Base-by-base conservation (phyloP, 352 stramenopile genomes). In the Phytophthora syringae region DNA sequence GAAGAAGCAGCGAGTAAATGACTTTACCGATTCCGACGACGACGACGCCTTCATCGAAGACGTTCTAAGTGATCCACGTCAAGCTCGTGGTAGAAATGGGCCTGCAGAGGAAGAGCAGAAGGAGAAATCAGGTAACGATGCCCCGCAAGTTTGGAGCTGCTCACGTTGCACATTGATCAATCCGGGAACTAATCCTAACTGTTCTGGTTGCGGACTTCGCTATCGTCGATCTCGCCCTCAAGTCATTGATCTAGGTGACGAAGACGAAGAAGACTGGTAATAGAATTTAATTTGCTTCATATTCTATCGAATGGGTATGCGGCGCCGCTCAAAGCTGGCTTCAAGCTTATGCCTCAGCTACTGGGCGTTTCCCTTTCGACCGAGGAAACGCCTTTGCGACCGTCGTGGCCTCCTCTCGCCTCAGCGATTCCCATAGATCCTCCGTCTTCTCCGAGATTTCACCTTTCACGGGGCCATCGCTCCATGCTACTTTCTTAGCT, bases 141-240 rank as follows among this genome's bases (percentile, higher is more conserved):
- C 63, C 50, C 36, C 48, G 20, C 42, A 49, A 44, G 51, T 59
- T 11, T 96, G 86, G 86, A 91, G 70, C 57, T 96, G 88, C 55
- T 81, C 64, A 40, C 81, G 88, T 34, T 96, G 88, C 61, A 96
- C 86, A 10, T 72, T 96, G 57, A 73, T 85, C 44, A 96, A 96
- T 48, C 73, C 81, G 15, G 51, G 72, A 22, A 75, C 63, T 7
- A 86, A 71, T 40, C 66, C 89, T 24, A 78, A 73, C 28, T 96
- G 88, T 50, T 70, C 64, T 53, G 83, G 86, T 18, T 96, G 88
- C 45, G 83, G 86, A 0, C 70, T 91, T 50, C 82, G 84, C 16
- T 92, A 90, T 53, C 80, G 84, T 2, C 77, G 78, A 42, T 87
- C 82, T 40, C 74, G 84, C 16, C 59, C 87, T 42, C 69, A 86